These are phyloP conservation scores for Calonectria henricotiae DNA, from an alignment of 2,329 filamentous ascomycete genomes.

Conservation along the genomic window DNA sequence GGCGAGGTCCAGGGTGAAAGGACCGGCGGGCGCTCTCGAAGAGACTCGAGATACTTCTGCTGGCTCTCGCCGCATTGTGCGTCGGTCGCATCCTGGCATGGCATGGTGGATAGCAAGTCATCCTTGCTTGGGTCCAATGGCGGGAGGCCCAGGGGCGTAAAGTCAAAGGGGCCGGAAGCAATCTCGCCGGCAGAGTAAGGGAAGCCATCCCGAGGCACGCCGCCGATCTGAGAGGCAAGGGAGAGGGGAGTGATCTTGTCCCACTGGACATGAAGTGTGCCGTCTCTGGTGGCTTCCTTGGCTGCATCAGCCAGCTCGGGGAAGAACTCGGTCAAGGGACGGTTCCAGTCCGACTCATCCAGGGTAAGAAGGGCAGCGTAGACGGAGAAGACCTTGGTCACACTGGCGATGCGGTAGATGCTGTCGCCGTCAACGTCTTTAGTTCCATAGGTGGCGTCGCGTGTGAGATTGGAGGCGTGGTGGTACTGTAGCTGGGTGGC, in stretches of 20 bases:
- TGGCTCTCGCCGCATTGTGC: neutral
- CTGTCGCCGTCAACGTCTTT: slow-evolving; percentile 1
- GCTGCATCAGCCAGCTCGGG: slow-evolving; percentile 4
- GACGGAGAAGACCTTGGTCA: slow-evolving; percentile 23
- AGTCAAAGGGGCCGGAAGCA: neutral
- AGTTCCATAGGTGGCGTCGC: neutral
- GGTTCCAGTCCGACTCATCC: slow-evolving; percentile 6
- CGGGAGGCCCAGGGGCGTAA: neutral
- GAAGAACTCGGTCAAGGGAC: slow-evolving; percentile 20
- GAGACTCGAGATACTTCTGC: slow-evolving; percentile 2
- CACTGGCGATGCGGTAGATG: slow-evolving; percentile 15
- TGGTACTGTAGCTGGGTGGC: slow-evolving; percentile 31
- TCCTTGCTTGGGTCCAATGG: slow-evolving; percentile 1
- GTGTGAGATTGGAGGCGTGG: slow-evolving; percentile 16
- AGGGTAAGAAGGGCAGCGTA: slow-evolving; percentile 27
- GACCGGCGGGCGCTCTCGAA: neutral
- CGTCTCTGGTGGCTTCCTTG: neutral
- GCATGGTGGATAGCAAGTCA: neutral
- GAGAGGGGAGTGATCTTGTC: slow-evolving; percentile 13
- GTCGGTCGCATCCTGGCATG: neutral
- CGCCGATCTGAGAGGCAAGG: slow-evolving; percentile 13
- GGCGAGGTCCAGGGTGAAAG: neutral
- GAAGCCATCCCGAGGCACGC: slow-evolving; percentile 2
- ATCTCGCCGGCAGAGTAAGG: slow-evolving; percentile 5
- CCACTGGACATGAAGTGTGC: slow-evolving; percentile 1